Evolutionary conservation across 495 filamentous ascomycete species (phyloP).

Genomic region (Evernia prunastri): DNA sequence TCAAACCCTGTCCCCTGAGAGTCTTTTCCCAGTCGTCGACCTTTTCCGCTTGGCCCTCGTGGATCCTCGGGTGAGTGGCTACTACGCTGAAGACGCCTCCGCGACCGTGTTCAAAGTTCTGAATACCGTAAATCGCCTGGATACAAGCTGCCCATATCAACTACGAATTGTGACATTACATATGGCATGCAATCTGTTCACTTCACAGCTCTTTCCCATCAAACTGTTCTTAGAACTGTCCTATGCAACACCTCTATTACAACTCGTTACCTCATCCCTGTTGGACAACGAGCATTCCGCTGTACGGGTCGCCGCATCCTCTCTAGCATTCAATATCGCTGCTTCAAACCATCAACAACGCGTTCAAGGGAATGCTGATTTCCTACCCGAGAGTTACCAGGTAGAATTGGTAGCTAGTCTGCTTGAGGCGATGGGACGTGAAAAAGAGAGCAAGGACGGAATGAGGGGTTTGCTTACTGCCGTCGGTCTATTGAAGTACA

Average conservation of each 20-base stretch:
- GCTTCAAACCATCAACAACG: conserved; percentile 60
- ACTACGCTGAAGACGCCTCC: conserved; percentile 67
- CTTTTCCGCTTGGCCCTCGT: conserved; percentile 69
- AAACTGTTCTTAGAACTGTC: conserved; percentile 33
- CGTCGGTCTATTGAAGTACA: conserved; percentile 67
- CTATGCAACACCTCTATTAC: conserved; percentile 35
- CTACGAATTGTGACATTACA: conserved; percentile 74
- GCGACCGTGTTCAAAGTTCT: conserved; percentile 65
- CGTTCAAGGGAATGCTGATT: conserved; percentile 49
- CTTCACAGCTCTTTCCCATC: conserved; percentile 43
- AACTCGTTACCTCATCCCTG: conserved; percentile 47
- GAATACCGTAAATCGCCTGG: conserved; percentile 44
- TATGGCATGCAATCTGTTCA: conserved; percentile 58
- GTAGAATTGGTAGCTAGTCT: conserved; percentile 72
- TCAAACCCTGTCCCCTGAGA: conserved; percentile 46
- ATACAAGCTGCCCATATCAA: conserved; percentile 60
- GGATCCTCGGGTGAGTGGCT: conserved; percentile 80
- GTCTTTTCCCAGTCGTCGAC: conserved; percentile 73
- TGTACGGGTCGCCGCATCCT: conserved; percentile 68
- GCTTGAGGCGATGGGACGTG: conserved; percentile 63
- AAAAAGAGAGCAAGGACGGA: conserved; percentile 57
- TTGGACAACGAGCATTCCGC: conserved; percentile 46
- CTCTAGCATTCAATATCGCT: conserved; percentile 77
- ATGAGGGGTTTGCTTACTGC: conserved; percentile 65
- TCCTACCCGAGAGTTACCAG: conserved; percentile 59